Base-by-base conservation (phyloP, 495 filamentous ascomycete species). In the Neurospora sp. region DNA sequence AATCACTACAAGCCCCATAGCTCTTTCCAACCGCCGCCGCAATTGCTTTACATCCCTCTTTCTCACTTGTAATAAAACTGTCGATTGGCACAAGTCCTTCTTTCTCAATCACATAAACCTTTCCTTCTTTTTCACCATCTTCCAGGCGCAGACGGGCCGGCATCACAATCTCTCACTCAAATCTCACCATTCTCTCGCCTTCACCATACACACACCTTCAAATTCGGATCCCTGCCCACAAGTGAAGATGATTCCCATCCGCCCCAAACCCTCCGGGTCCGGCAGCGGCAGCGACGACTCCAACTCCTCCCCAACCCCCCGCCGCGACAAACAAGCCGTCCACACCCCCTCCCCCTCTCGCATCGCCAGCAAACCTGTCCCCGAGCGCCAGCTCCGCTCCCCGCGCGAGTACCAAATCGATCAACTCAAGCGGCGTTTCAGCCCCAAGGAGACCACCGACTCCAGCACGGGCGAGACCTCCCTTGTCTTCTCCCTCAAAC, bases 351-450 rank as follows among this genome's bases (percentile, higher is more conserved):
- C 82, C 20, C 68, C 77, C 35, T 83, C 83, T 42, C 84, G 87
- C 71, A 81, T 89, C 44, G 87, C 91, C 35, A 78, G 85, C 71
- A 88, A 90, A 74, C 93, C 93, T 10, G 79, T 91, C 7, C 89
- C 93, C 6, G 85, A 86, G 69, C 80, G 85, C 9, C 91, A 95
- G 79, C 76, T 82, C 42, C 86, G 89, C 45, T 87, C 94, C 78
- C 91, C 92, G 16, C 85, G 92, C 72, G 87, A 85, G 38, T 96
- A 94, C 76, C 92, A 96, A 76, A 81, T 96, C 70, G 87, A 87
- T 70, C 94, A 96, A 82, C 79, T 97, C 71, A 86, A 87, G 75
- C 89, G 90, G 40, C 88, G 94, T 14, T 96, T 89, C 78, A 86
- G 84, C 61, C 90, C 91, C 39, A 83, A 84, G 22, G 88, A 93